These are phyloP conservation scores for Syncephalastrum contaminatum DNA, from an alignment of 371 early-diverging fungal genomes.

Conservation along the genomic window DNA sequence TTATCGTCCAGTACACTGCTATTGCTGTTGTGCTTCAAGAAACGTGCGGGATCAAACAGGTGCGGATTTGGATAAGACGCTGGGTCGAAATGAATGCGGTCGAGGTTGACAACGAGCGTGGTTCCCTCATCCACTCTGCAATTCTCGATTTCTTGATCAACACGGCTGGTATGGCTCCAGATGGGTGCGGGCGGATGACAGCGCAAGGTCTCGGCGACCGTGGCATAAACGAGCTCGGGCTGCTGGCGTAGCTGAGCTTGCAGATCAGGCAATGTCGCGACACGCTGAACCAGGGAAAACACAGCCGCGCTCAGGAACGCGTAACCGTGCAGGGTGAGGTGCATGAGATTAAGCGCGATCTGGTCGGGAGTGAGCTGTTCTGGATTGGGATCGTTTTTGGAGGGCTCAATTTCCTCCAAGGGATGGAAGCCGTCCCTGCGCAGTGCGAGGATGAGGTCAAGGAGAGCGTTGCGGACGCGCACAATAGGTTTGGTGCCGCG, in stretches of 20 bases:
- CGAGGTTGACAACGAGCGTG: constrained; percentile 31
- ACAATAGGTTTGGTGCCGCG: not conserved
- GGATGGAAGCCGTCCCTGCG: constrained; percentile 13
- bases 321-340: constrained; percentile 39
- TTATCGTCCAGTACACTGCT: not conserved
- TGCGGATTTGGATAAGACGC: constrained; percentile 8
- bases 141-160: constrained; percentile 28
- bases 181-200: constrained; percentile 27
- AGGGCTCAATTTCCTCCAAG: constrained; percentile 23
- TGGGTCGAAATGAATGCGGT: constrained; percentile 34
- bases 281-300: constrained; percentile 36
- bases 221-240: constrained; percentile 18
- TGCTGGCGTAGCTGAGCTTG: constrained; percentile 19
- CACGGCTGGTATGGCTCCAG: constrained; percentile 31
- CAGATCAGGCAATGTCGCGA: constrained; percentile 31
- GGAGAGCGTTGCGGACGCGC: constrained; percentile 7
- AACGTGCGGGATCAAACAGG: constrained; percentile 15
- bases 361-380: constrained; percentile 35
- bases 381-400: constrained; percentile 38
- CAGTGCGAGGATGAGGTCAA: constrained; percentile 7
- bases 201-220: constrained; percentile 39
- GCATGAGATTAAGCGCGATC: constrained; percentile 32
- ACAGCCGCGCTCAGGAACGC: constrained; percentile 30
- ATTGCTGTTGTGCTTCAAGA: constrained; percentile 8
- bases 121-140: constrained; percentile 35